Base-by-base conservation (phyloP, 164 flowering plant species). In the Vitis rupestris region DNA sequence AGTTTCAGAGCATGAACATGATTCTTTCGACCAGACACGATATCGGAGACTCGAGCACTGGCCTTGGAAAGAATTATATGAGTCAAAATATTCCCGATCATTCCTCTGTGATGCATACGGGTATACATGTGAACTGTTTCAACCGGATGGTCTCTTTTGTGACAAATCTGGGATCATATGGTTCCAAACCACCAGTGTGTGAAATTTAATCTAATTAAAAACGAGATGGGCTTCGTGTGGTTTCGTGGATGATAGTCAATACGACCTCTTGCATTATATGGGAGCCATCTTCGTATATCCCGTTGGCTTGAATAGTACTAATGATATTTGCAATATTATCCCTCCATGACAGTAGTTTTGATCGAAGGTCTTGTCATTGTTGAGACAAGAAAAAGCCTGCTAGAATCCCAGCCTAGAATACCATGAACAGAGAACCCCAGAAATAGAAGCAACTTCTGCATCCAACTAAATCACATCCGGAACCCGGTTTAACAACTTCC, bases 1-100 rank as follows among this genome's bases (percentile, higher is more conserved):
- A 79, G 79, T 78, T 87, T 87, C 54, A 84, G 8, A 17, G 68
- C 75, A 50, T 80, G 83, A 55, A 56, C 75, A 76, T 84, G 91
- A 53, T 85, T 55, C 78, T 64, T 82, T 66, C 63, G 68, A 0
- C 91, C 91, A 17, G 50, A 64, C 15, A 10, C 16, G 29, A 80
- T 4, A 52, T 80, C 81, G 5, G 52, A 30, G 31, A 74, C 72
- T 12, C 85, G 83, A 63, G 77, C 80, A 70, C 96, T 84, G 15
- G 87, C 87, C 74, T 87, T 88, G 72, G 82, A 74, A 44, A 77
- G 67, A 52, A 78, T 88, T 37, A 84, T 70, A 64, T 83, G 81
- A 2, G 86, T 83, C 63, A 81, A 55, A 44, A 81, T 71, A 70
- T 81, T 67, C 1, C 74, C 80, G 30, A n/a, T 5, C 3, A 72